Evolutionary conservation across 2,329 filamentous ascomycete species (phyloP), one percentile per base, ranked within the genome.

Genomic region (Scedosporium aurantiacum): DNA sequence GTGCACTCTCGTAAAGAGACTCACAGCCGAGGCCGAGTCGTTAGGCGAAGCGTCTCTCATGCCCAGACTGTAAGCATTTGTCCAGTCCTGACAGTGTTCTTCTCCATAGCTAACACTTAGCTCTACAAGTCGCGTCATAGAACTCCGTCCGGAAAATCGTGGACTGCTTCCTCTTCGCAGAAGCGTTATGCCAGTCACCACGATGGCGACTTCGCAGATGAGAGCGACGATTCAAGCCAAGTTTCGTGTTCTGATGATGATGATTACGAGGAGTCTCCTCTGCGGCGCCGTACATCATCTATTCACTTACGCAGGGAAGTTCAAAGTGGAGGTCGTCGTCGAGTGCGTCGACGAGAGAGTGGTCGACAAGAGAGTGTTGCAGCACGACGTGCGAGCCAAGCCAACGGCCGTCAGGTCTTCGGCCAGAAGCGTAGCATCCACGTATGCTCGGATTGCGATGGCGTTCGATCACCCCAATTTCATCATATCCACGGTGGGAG

Each of bases 401-500:
- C 18, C 14, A 54, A 21, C 23, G 4, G 50, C 32, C 32, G 32
- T 21, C 50, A 54, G 23, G 50, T 27, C 50, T 27, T 54, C 23
- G 50, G 50, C 23, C 18, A 23, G 12, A 54, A 4, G 50, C 50
- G 50, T 6, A 27, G 50, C 6, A 54, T 57, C 28, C 59, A 61
- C 18, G 52, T 41, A 2, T 61, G 59, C 21, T 56, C 59, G 4
- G 59, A 57, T 12, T 61, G 59, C 16, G 59, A 41, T 7, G 4
- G 2, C 6, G 32, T 57, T 8, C 59, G 59, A 0, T 61, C 59
- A 1, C 21, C 18, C 2, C 40, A 16, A 3, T 61, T 61, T 37
- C 59, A 61, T 18, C 23, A 61, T 1, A 21, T 61, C 37, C 59
- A 61, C 12, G 59, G 50, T n/a, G 37, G 47, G 5, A 25, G n/a